A percentile compares a stretch with the other conserved stretches of the same genome.
These are phyloP conservation scores for Poa pratensis DNA, from an alignment of 176 grass and related monocot genomes.

Conservation along the genomic window DNA sequence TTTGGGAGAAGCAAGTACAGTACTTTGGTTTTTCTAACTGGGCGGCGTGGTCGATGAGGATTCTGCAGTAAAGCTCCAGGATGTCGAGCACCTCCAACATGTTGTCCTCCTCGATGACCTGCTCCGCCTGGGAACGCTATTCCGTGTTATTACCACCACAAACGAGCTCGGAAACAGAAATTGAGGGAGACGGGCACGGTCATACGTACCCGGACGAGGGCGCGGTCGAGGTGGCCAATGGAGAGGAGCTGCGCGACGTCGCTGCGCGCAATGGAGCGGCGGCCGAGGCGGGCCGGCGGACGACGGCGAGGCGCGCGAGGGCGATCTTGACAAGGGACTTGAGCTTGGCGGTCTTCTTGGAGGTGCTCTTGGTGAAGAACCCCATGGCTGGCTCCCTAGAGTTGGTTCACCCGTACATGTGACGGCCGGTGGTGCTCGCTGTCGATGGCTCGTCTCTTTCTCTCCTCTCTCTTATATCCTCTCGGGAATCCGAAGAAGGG, in stretches of 20 bases:
- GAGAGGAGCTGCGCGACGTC: slow-evolving; percentile 61
- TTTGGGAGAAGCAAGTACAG: no score
- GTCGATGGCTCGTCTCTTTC: neutral
- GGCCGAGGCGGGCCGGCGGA: slow-evolving; percentile 37
- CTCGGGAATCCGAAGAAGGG: neutral
- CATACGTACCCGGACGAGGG: slow-evolving; percentile 46
- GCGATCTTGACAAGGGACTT: slow-evolving; percentile 50
- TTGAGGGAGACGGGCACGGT: neutral
- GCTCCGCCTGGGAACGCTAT: slow-evolving; percentile 36
- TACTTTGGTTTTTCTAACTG: slow-evolving; percentile 55
- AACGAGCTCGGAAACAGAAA: neutral
- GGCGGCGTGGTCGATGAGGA: slow-evolving; percentile 38
- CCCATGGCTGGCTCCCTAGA: slow-evolving; percentile 34
- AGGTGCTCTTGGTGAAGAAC: slow-evolving; percentile 50
- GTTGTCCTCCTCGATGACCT: slow-evolving; percentile 54
- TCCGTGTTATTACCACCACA: neutral
- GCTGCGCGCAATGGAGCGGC: slow-evolving; percentile 45
- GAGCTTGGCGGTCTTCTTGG: slow-evolving; percentile 56
- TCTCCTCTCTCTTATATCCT: neutral
- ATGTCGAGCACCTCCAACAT: slow-evolving; percentile 47
- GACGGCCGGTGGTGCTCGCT: neutral
- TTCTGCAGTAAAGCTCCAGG: slow-evolving; percentile 54
- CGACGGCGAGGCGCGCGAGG: slow-evolving; percentile 42
- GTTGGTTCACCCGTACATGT: neutral
- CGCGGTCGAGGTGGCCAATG: slow-evolving; percentile 52